These are phyloP conservation scores for Plectosphaerella sp. DNA, from an alignment of 2,329 filamentous ascomycete species.

Conservation along the genomic window DNA sequence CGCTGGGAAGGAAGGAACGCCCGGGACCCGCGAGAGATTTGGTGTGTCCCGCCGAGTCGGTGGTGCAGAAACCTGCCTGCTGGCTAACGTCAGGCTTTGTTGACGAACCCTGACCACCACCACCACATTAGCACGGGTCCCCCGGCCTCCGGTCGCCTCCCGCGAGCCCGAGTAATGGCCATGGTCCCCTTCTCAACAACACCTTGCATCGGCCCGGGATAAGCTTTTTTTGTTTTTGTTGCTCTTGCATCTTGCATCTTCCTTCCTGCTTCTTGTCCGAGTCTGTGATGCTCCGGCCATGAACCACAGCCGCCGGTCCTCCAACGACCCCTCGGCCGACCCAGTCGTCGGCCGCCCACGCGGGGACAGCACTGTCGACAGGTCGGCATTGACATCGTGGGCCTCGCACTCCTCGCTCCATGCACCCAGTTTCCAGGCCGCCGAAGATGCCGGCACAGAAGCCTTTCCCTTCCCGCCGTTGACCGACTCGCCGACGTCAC, in stretches of 20 bases:
- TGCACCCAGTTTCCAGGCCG: background rate
- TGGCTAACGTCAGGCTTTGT: no score
- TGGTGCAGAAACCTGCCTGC: no score
- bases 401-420: background rate
- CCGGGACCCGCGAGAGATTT: no score
- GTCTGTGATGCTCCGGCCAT: background rate
- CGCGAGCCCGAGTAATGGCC: no score
- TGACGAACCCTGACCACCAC: no score
- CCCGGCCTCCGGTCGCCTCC: background rate
- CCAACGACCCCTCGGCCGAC: background rate
- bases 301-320: background rate
- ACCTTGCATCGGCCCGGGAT: no score
- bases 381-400: no score
- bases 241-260: no score
- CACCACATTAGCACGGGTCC: background rate
- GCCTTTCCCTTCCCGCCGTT: background rate
- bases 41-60: no score
- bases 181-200: no score
- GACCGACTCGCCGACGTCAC: background rate
- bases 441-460: background rate
- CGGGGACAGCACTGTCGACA: no score
- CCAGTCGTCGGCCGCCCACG: background rate
- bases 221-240: background rate
- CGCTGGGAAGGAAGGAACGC: no score
- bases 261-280: background rate